Evolutionary conservation across 75 land plant species (phyloP).

Genomic region (Pinus tabuliformis): DNA sequence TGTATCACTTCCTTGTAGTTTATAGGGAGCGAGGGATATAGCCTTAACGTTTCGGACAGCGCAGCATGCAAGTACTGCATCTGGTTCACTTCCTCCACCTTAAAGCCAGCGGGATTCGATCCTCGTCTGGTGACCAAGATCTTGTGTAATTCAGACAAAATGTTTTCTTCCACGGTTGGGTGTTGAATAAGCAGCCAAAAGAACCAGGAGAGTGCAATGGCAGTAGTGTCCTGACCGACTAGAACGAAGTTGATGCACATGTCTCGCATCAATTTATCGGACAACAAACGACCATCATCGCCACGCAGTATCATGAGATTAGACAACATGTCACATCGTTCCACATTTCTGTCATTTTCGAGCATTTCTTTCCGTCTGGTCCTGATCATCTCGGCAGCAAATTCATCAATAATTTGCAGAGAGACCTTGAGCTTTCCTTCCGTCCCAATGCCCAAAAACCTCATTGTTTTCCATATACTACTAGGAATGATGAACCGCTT

Average conservation of each 20-base stretch:
- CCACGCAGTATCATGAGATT: constrained; percentile 46
- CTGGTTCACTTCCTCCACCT: not conserved
- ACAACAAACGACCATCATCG: constrained; percentile 45
- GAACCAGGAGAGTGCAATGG: constrained; percentile 79
- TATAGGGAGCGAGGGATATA: constrained; percentile 54
- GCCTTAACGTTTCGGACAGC: constrained; percentile 47
- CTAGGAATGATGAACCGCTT: constrained; percentile 58
- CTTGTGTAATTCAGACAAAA: constrained; percentile 41
- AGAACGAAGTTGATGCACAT: constrained; percentile 84
- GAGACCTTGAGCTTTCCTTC: constrained; percentile 54
- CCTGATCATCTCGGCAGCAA: constrained; percentile 44
- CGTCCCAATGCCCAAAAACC: constrained; percentile 39
- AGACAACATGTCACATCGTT: constrained; percentile 52
- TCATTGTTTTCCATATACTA: constrained; percentile 53
- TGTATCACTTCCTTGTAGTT: constrained; percentile 42
- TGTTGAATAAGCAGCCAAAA: constrained; percentile 66
- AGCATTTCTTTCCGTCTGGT: constrained; percentile 41
- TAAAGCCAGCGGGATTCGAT: not conserved
- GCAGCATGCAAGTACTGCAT: constrained; percentile 74
- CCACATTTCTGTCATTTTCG: not conserved
- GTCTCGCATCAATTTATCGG: constrained; percentile 69
- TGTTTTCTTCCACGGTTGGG: constrained; percentile 53
- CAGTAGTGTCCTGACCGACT: constrained; percentile 82
- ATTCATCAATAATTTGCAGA: constrained; percentile 46
- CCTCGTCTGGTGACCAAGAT: constrained; percentile 10